Evolutionary conservation across 2,329 filamentous ascomycete genomes (phyloP), one percentile per base, ranked within the genome.

Genomic region (Coleophoma crateriformis): DNA sequence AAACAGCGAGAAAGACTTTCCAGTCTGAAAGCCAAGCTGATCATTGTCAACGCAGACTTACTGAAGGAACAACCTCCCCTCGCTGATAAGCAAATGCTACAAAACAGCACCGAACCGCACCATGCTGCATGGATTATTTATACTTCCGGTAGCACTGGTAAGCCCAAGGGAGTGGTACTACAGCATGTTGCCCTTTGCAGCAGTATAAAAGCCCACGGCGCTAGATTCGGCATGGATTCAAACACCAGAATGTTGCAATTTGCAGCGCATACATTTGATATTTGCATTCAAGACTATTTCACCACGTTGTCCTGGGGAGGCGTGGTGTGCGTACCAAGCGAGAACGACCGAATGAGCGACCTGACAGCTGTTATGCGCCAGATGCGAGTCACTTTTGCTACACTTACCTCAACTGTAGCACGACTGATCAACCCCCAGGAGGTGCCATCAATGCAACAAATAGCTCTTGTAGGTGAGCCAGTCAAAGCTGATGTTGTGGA

Each of bases 181-280:
- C 41, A 44, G 27, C 41, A 44, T 33, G 41, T 44, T n/a, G 41
- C 41, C 10, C 19, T 44, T 44, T 44, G 41, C 41, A 44, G 41
- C 20, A 44, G 41, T 44, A 44, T 44, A 44, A 22, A 32, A 44
- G 41, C 41, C 41, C 41, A 44, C 41, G 41, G 41, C 32, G 41
- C 41, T 15, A 44, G 41, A 44, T 44, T 44, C 20, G 41, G 41
- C n/a, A 44, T 33, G 41, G n/a, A 32, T n/a, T 15, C 41, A 44
- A 44, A 17, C 13, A 44, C 41, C 6, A 44, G 41, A n/a, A 44
- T 44, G 41, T n/a, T 44, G n/a, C 41, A 44, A 44, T 44, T 44
- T 44, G 22, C 41, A n/a, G 22, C 41, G 13, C 41, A 44, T 44
- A 44, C 41, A 5, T 44, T 44, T 44, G 41, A 44, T 44, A 11